A percentile compares a stretch with the other conserved stretches of the same genome.
Evolutionary conservation across 2,329 filamentous ascomycete genomes (phyloP).

Genomic region (Neopestalotiopsis sp.): DNA sequence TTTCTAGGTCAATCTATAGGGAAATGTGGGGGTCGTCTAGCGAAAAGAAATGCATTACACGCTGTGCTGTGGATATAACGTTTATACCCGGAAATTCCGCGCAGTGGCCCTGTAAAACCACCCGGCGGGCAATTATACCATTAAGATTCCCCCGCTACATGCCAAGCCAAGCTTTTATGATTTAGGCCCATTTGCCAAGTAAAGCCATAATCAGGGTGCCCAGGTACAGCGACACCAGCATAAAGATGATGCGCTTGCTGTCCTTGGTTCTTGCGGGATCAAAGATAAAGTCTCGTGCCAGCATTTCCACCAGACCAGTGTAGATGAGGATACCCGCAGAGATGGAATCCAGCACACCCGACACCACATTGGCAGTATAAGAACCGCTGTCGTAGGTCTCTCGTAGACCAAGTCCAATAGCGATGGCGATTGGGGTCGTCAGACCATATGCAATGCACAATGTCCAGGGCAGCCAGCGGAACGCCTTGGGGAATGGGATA

Average conservation of each 20-base stretch:
- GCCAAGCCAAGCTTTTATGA: neutral
- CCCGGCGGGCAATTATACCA: neutral
- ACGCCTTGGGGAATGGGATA: slow-evolving; percentile 74
- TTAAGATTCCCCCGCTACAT: neutral
- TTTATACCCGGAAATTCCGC: no score
- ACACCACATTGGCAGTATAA: slow-evolving; percentile 72
- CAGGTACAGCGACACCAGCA: slow-evolving; percentile 74
- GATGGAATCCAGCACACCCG: slow-evolving; percentile 88
- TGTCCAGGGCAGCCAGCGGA: slow-evolving; percentile 75
- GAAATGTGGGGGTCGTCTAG: no score
- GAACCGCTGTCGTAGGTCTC: slow-evolving; percentile 65
- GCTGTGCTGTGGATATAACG: no score
- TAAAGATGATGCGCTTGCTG: slow-evolving; percentile 67
- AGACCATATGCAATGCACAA: slow-evolving; percentile 75
- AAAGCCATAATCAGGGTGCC: slow-evolving; percentile 82
- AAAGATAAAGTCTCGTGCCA: slow-evolving; percentile 98
- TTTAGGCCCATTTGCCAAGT: slow-evolving; percentile 83
- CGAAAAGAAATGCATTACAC: no score
- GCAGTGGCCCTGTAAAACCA: no score
- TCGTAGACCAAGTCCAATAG: slow-evolving; percentile 79
- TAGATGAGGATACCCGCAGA: slow-evolving; percentile 91
- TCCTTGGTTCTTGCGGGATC: slow-evolving; percentile 82
- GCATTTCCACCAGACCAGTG: slow-evolving; percentile 88
- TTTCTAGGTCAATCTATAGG: no score
- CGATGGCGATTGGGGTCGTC: slow-evolving; percentile 84